These are phyloP conservation scores for Microbotryomycetes sp. DNA, from an alignment of 1,284 basidiomycete genomes.

Conservation along the genomic window DNA sequence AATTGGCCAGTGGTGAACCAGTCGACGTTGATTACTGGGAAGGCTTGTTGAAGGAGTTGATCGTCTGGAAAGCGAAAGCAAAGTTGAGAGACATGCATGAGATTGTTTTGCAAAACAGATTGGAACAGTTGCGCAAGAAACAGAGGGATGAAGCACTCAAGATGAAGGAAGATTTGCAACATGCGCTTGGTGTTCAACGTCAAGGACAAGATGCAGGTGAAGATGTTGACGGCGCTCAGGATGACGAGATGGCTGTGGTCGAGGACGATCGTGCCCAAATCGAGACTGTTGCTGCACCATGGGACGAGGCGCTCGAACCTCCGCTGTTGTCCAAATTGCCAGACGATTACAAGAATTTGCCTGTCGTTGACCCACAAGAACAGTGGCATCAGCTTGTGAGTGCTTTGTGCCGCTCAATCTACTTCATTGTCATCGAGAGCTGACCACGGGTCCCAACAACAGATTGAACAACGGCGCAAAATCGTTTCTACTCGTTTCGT, in stretches of 20 bases:
- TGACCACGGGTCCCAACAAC: not conserved
- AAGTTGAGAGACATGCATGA: conserved; percentile 89
- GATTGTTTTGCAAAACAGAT: conserved; percentile 86
- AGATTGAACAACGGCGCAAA: conserved; percentile 68
- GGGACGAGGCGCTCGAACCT: conserved; percentile 78
- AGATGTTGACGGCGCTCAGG: conserved; percentile 34
- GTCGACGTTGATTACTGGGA: conserved; percentile 99
- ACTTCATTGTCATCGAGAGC: not conserved
- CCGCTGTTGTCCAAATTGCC: conserved; percentile 59
- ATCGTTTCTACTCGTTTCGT: conserved; percentile 79
- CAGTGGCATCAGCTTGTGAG: conserved; percentile 59
- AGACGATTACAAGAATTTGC: conserved; percentile 69
- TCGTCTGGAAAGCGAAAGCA: conserved; percentile 99
- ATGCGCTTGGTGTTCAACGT: conserved; percentile 53
- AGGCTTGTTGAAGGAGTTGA: conserved; percentile 74
- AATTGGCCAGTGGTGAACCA: conserved; percentile 84
- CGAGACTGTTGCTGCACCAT: conserved; percentile 53
- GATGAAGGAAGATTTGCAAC: conserved; percentile 84
- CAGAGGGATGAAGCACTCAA: conserved; percentile 91
- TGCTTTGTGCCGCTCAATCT: not conserved
- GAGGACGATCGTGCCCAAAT: conserved; percentile 45
- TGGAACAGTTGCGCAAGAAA: conserved; percentile 88
- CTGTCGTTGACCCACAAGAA: conserved; percentile 64
- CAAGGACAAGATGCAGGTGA: conserved; percentile 17
- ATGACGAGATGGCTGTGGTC: conserved; percentile 48